These are phyloP conservation scores for Gremmenia infestans DNA, from an alignment of 2,329 filamentous ascomycete genomes.

Conservation along the genomic window DNA sequence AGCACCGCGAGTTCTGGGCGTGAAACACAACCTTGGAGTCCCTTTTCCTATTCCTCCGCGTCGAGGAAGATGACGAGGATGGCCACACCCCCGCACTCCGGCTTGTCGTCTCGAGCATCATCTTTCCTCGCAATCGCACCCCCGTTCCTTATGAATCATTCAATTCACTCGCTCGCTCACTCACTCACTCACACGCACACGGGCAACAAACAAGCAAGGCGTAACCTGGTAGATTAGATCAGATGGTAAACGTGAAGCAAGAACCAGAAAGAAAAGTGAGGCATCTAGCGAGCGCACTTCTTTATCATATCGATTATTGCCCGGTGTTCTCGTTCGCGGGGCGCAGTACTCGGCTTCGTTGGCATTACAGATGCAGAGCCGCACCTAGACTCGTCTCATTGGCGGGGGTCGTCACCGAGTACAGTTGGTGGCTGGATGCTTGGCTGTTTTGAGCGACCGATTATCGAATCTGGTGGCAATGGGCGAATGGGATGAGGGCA, in stretches of 20 bases:
- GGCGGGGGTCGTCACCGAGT: neutral
- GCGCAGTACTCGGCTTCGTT: neutral
- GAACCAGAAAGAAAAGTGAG: neutral
- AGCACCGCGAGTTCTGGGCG: slow-evolving; percentile 1
- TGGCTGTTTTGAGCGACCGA: neutral
- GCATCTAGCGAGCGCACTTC: neutral
- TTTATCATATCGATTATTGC: too few relatives aligned
- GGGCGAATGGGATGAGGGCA: neutral
- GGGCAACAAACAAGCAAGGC: neutral
- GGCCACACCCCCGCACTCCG: neutral
- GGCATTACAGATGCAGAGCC: neutral
- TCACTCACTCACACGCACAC: neutral
- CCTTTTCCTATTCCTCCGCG: slow-evolving; percentile 8
- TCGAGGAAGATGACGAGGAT: neutral
- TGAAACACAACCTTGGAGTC: slow-evolving; percentile 19
- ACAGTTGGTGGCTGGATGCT: neutral
- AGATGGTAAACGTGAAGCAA: neutral
- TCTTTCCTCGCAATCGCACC: neutral
- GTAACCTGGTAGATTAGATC: neutral
- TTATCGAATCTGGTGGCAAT: neutral
- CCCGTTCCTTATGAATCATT: neutral
- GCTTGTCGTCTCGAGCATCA: neutral
- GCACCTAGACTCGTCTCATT: neutral
- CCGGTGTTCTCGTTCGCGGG: neutral
- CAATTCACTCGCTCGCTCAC: neutral